These are phyloP conservation scores for Fagopyrum tataricum DNA, from an alignment of 148 eudicot species.

Conservation along the genomic window DNA sequence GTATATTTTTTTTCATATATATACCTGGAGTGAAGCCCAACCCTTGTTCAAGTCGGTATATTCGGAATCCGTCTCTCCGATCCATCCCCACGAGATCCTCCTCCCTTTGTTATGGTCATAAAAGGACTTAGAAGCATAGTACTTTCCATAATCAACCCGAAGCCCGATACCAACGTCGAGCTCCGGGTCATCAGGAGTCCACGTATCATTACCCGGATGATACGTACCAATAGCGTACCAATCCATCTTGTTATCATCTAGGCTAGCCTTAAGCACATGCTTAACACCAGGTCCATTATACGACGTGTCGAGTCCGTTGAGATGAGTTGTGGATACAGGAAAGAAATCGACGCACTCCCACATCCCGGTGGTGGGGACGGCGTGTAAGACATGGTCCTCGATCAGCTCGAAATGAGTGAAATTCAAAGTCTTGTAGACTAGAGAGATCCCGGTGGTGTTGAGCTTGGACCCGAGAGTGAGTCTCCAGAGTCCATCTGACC, in stretches of 20 bases:
- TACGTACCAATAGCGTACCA: conserved; percentile 74
- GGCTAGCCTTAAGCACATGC: conserved; percentile 74
- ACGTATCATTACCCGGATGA: conserved; percentile 33
- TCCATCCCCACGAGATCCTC: conserved; percentile 87
- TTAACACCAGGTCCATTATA: conserved; percentile 51
- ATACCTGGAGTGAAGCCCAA: conserved; percentile 91
- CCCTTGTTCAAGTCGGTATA: conserved; percentile 55
- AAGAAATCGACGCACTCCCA: conserved; percentile 96
- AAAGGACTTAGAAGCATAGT: conserved; percentile 85
- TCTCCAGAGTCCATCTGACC: conserved; percentile 65
- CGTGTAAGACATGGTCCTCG: conserved; percentile 48
- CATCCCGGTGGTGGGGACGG: conserved; percentile 81
- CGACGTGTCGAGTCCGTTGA: conserved; percentile 68
- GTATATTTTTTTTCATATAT: no score
- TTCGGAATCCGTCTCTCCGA: conserved; percentile 71
- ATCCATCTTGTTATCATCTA: conserved; percentile 61
- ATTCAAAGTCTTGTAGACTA: conserved; percentile 52
- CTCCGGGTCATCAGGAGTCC: conserved; percentile 76
- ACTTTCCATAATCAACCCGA: conserved; percentile 69
- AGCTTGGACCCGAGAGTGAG: conserved; percentile 60
- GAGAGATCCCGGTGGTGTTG: conserved; percentile 54
- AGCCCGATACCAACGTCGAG: conserved; percentile 80
- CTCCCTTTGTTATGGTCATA: conserved; percentile 59
- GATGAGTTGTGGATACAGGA: conserved; percentile 46
- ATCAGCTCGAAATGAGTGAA: conserved; percentile 49